Conservation (phyloP, 208 protist species). For the Acanthamoeba divionensis region DNA sequence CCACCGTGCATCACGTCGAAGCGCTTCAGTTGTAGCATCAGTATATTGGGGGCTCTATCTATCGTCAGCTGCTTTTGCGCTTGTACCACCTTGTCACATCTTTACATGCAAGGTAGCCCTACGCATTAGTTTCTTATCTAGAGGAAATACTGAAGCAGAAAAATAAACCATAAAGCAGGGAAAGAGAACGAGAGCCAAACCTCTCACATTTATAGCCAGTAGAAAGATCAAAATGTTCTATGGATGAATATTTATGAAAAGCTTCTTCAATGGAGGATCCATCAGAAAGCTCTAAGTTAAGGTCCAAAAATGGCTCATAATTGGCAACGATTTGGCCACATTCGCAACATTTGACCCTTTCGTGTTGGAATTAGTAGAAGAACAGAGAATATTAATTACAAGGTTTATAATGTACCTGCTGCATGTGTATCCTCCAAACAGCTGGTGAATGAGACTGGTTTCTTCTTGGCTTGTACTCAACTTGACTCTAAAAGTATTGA, state of each 20-base stretch:
- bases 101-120: neutral
- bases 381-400: neutral
- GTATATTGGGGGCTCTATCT: slow-evolving; percentile 24
- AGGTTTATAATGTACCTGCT: neutral
- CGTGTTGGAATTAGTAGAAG: neutral
- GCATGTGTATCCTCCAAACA: slow-evolving; percentile 19
- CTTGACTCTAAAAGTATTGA: neutral
- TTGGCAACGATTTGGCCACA: neutral
- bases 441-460: slow-evolving; percentile 23
- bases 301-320: slow-evolving; percentile 41
- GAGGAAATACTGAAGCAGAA: neutral
- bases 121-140: too few relatives aligned
- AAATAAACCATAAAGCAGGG: neutral
- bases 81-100: slow-evolving; percentile 52
- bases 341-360: neutral
- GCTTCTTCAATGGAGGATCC: slow-evolving; percentile 28
- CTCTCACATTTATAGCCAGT: slow-evolving; percentile 34
- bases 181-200: neutral
- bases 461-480: neutral
- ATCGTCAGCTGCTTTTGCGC: slow-evolving; percentile 59
- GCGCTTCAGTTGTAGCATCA: slow-evolving; percentile 49
- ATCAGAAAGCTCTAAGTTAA: slow-evolving; percentile 32
- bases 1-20: slow-evolving; percentile 60
- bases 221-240: slow-evolving; percentile 6
- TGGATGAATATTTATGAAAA: slow-evolving; percentile 3